Base-by-base conservation (phyloP, 768 basidiomycete genomes). In the Boletus bicolor region DNA sequence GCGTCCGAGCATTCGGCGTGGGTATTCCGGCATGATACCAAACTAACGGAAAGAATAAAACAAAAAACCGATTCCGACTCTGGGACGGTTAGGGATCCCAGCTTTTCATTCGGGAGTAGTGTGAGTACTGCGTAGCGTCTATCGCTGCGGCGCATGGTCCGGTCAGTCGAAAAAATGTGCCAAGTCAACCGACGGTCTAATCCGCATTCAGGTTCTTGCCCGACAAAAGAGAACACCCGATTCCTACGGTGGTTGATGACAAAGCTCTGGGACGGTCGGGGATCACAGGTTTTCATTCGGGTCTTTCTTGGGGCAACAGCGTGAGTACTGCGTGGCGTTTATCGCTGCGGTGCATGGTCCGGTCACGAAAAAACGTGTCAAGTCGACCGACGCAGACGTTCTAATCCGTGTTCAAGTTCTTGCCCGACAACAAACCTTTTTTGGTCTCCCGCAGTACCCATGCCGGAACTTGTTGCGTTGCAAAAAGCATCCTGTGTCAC, bases 351-450 rank as follows among this genome's bases (percentile, higher is more conserved):
- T 35, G 56, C 52, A 43, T 34, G 3, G 15, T 26, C n/a, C 11
- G 47, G 4, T 54, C 64, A 21, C n/a, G 14, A 48, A 51, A 10
- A 44, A 57, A 66, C 65, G 65, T 61, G 62, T 56, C 55, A 42
- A 7, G 53, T 55, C 10, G 36, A 39, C 59, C 62, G 59, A 66
- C 59, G 44, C 45, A 17, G 30, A 50, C 51, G 9, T 50, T 58
- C 19, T 32, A 2, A 37, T 53, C 44, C 26, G 44, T 30, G 3
- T 28, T 17, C 44, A 21, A 5, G 1, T 21, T 30, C 17, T 12
- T 34, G 14, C 42, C 28, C 45, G 34, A 19, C 46, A 21, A 35
- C 32, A 21, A 7, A 15, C 19, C 44, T n/a, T n/a, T 42, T 36
- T 36, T 19, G 53, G 17, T 19, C 41, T 5, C 34, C n/a, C 17